phyloP scores from a whole-genome alignment of 2,329 filamentous ascomycete species.

The Tolypocladium guangdongense region DNA sequence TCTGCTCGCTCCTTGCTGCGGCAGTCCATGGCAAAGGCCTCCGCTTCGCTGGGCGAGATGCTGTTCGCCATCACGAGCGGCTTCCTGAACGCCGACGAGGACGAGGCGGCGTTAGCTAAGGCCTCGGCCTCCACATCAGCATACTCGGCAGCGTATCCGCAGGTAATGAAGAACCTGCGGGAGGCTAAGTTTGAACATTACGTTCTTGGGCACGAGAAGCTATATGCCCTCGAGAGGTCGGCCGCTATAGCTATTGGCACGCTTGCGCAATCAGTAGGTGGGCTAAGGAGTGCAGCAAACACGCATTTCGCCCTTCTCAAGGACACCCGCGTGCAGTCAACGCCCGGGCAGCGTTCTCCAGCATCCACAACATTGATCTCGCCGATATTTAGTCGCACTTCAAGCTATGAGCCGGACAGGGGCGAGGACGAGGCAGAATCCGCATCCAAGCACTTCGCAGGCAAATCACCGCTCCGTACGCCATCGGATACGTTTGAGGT shows the following conservation, averaged over 20 bases:
- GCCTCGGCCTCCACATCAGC: slow-evolving; percentile 48
- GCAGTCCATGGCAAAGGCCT: slow-evolving; percentile 59
- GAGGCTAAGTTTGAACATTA: slow-evolving; percentile 84
- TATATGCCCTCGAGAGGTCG: slow-evolving; percentile 64
- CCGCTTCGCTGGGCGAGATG: slow-evolving; percentile 66
- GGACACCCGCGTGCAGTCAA: slow-evolving; percentile 30
- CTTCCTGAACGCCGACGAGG: slow-evolving; percentile 70
- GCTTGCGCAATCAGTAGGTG: slow-evolving; percentile 75
- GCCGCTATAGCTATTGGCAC: slow-evolving; percentile 72
- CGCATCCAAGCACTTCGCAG: slow-evolving; percentile 20
- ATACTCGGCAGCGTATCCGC: slow-evolving; percentile 47
- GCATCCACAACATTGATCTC: not conserved
- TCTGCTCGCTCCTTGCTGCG: slow-evolving; percentile 62
- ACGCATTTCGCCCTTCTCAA: slow-evolving; percentile 75
- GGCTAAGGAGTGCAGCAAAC: slow-evolving; percentile 71
- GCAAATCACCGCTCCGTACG: slow-evolving; percentile 18
- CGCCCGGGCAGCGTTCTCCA: not conserved
- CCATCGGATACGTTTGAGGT: slow-evolving; percentile 69
- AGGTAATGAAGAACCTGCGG: slow-evolving; percentile 61
- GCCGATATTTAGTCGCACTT: not conserved
- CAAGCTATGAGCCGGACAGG: not conserved
- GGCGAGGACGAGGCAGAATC: not conserved
- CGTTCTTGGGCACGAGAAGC: slow-evolving; percentile 60
- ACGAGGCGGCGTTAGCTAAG: slow-evolving; percentile 51
- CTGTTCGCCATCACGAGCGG: slow-evolving; percentile 65